Evolutionary conservation across 768 basidiomycete genomes (phyloP), one percentile per base, ranked within the genome.

Genomic region (Tricholoma terreum): DNA sequence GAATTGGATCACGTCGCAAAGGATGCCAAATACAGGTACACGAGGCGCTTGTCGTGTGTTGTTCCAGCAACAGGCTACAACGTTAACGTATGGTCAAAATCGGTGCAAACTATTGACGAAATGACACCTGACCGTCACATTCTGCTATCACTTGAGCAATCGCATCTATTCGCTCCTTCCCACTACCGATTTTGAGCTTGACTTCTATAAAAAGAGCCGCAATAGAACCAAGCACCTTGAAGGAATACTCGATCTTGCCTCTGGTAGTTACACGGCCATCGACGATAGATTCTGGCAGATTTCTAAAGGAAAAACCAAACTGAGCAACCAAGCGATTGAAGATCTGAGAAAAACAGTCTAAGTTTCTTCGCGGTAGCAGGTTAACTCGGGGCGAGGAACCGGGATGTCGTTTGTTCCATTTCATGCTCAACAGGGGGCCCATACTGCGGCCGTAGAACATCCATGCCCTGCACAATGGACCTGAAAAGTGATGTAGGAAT

Each of bases 391-490:
- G 61, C 58, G 33, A 61, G 35, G 56, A 64, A 64, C 33, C 60
- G 59, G 38, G 60, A 65, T 52, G 31, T 59, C 15, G 63, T 57
- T 40, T 65, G 61, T 52, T 57, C 64, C 21, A 48, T 65, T 45
- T 24, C 35, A 45, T 65, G 63, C 36, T 56, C 60, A 42, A 34
- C 48, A 27, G 49, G 60, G n/a, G 57, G 51, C 11, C 59, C 64
- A 56, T 65, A 65, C 53, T 65, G 64, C 15, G 56, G 24, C 54
- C 63, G 53, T 56, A 63, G 55, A 51, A 63, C 30, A 46, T 63
- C 63, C 55, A 63, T 54, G 22, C 63, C 64, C 27, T 61, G n/a
- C 27, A 65, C 55, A 11, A 64, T 65, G 19, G 46, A 52, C 58
- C 56, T 57, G 55, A 59, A 65, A 52, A 61, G 51, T 2, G 55